Conservation (phyloP, 352 stramenopile species). For the Globisporangium splendens region DNA sequence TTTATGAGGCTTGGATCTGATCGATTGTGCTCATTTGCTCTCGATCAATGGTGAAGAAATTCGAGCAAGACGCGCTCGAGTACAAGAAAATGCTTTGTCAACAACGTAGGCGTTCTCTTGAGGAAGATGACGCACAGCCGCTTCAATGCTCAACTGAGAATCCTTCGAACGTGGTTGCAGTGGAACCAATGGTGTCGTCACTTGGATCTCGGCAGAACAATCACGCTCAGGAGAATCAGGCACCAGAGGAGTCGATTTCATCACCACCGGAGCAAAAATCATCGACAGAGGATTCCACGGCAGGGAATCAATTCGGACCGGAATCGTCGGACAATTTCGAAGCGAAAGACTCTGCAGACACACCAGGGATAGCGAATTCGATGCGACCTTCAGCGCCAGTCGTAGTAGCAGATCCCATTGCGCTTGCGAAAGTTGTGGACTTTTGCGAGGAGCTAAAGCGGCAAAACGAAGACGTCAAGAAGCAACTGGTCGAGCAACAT, state of each 20-base stretch:
- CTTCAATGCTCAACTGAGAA: neutral
- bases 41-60: slow-evolving; percentile 2
- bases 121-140: slow-evolving; percentile 2
- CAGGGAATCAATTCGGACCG: no score
- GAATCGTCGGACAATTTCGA: no score
- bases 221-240: no score
- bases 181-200: neutral
- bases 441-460: slow-evolving; percentile 54
- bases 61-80: slow-evolving; percentile 15
- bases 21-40: no score
- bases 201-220: no score
- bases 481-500: slow-evolving; percentile 42
- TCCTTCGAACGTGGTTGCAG: neutral
- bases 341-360: no score
- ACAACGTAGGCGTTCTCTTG: neutral
- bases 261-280: neutral
- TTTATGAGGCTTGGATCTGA: neutral
- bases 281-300: neutral
- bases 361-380: no score
- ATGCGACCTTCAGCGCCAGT: neutral
- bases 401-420: slow-evolving; percentile 19
- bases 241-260: no score
- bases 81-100: slow-evolving; percentile 7
- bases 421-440: slow-evolving; percentile 42
- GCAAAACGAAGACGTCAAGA: slow-evolving; percentile 58